Conservation (phyloP, 768 basidiomycete species). For the Heimioporus sp. region DNA sequence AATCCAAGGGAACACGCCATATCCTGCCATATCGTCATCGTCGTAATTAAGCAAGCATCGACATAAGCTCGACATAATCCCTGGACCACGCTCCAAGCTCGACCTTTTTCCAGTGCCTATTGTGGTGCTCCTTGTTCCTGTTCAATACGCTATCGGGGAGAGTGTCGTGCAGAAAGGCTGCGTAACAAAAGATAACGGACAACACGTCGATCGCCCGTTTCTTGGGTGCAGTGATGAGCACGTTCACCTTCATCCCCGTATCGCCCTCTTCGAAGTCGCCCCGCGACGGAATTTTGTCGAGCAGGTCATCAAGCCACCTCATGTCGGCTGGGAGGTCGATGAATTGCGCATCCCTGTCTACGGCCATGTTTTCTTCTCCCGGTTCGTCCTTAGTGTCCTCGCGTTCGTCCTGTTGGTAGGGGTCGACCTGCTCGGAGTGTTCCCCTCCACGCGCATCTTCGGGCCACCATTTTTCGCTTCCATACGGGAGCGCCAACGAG, state of each 20-base stretch:
- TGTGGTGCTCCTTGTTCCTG: neutral
- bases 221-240: slow-evolving; percentile 11
- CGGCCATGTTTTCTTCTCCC: neutral
- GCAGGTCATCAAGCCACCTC: neutral
- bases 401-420: neutral
- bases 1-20: neutral
- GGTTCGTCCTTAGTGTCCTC: neutral
- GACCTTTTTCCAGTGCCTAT: slow-evolving; percentile 5
- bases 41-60: neutral
- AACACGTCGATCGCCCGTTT: slow-evolving; percentile 8
- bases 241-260: neutral
- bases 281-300: neutral
- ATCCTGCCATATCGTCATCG: neutral
- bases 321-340: slow-evolving; percentile 1
- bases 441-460: neutral
- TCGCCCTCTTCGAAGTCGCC: neutral
- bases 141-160: neutral
- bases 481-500: slow-evolving; percentile 37
- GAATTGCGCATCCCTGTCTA: neutral
- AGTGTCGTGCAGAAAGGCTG: slow-evolving; percentile 8
- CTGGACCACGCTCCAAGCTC: neutral
- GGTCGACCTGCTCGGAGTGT: too few relatives aligned
- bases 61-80: neutral
- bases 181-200: slow-evolving; percentile 12
- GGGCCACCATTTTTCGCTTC: slow-evolving; percentile 1